Base-by-base conservation (phyloP, 495 filamentous ascomycete species). In the Mycothermus thermophilus region DNA sequence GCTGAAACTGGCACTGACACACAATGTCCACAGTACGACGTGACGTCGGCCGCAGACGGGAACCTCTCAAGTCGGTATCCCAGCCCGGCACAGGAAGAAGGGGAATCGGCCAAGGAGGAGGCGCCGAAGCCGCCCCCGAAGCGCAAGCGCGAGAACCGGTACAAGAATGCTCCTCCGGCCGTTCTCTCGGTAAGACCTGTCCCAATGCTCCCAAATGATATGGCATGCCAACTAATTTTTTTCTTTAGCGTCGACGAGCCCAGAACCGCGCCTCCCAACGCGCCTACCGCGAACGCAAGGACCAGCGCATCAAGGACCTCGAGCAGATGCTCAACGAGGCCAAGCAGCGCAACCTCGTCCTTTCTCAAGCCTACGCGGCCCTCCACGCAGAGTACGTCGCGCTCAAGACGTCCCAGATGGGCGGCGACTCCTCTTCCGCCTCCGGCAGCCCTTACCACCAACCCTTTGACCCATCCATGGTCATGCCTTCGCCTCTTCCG, bases 271-370 rank as follows among this genome's bases (percentile, higher is more conserved):
- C 66, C 37, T 72, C 70, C 3, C 83, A 90, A 54, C 66, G 81
- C 47, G 80, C 80, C 19, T 90, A 87, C 45, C 79, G 83, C 30
- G 81, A 87, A 56, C 72, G 83, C 37, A 90, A 90, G 55, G 83
- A 90, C 48, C 72, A 80, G 27, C 75, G 81, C 40, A 81, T 87
- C 36, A 75, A 75, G 51, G 80, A 87, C 35, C 75, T 90, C 7
- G 81, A 87, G 59, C 62, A 75, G 28, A 80, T 84, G 59, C 77
- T 88, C 44, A 67, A 55, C 45, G 68, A 67, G 10, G 55, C 64
- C 29, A 59, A 67, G 41, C 52, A 61, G 27, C 57, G 54, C 41
- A 60, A 61, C 36, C 55, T 63, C 17, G 50, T 51, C 25, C 58
- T 64, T 20, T 50, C 51, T 36, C 56, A 62, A 23, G 59, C 59